Evolutionary conservation across 352 stramenopile species (phyloP).

Genomic region (Poterioochromonas sp.): DNA sequence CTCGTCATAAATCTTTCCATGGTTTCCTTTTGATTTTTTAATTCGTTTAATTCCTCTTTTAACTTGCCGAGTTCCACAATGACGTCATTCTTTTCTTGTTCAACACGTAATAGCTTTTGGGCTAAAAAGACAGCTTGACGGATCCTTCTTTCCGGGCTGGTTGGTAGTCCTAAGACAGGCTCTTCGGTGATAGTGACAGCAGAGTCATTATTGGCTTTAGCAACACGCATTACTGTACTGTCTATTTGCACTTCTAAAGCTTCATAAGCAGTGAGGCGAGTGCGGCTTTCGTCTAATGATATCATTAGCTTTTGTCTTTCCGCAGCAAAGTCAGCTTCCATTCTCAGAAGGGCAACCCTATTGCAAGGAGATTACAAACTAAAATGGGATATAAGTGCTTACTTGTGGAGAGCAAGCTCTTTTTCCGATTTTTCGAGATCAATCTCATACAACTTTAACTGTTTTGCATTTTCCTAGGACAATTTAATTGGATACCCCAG

Average conservation of each 20-base stretch:
- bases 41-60: neutral
- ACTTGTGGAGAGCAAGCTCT: neutral
- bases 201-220: neutral
- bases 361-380: neutral
- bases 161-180: neutral
- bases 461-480: neutral
- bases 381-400: neutral
- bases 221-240: neutral
- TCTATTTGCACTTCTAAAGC: constrained; percentile 5
- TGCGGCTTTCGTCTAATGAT: neutral
- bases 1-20: neutral
- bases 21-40: neutral
- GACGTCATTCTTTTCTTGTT: neutral
- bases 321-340: neutral
- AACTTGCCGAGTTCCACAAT: neutral
- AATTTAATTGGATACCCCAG: too few relatives aligned
- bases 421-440: neutral
- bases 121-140: neutral
- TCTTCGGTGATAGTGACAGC: neutral
- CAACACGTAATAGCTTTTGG: neutral
- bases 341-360: neutral
- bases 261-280: neutral
- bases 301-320: too few relatives aligned
- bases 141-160: neutral
- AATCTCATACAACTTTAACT: neutral